Evolutionary conservation across 192 early-diverging fungal genomes (phyloP).

Genomic region (Neocallimastix lanati): DNA sequence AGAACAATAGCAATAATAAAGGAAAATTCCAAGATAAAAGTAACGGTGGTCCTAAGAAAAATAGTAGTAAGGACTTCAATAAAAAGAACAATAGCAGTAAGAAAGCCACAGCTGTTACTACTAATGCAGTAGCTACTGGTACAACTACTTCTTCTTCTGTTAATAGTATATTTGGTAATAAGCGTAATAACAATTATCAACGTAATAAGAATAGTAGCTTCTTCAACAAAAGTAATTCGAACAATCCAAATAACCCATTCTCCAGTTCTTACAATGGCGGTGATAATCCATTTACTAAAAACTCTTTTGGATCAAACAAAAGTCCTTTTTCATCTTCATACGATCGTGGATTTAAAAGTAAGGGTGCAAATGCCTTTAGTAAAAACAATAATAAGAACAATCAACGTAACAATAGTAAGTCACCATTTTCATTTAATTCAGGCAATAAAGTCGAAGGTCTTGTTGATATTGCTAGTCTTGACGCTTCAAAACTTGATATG

Average conservation of each 20-base stretch:
- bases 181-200: not conserved
- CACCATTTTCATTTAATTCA: not conserved
- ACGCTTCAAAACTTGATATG: conserved; percentile 6
- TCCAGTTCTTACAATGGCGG: not conserved
- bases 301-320: not conserved
- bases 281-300: not conserved
- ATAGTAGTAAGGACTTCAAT: not conserved
- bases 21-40: not conserved
- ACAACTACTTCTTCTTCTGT: not conserved
- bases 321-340: not conserved
- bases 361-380: not conserved
- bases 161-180: not conserved
- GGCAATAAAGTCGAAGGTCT: not conserved
- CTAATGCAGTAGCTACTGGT: not conserved
- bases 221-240: not conserved
- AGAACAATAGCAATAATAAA: not conserved
- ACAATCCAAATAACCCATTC: not conserved
- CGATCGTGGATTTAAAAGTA: not conserved
- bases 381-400: not conserved
- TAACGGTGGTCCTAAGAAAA: not conserved
- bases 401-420: not conserved
- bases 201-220: not conserved
- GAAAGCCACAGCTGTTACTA: not conserved
- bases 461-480: not conserved
- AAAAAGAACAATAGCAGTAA: not conserved